Evolutionary conservation across 345 rosid genomes (phyloP).

Genomic region (Gossypium sturtianum): DNA sequence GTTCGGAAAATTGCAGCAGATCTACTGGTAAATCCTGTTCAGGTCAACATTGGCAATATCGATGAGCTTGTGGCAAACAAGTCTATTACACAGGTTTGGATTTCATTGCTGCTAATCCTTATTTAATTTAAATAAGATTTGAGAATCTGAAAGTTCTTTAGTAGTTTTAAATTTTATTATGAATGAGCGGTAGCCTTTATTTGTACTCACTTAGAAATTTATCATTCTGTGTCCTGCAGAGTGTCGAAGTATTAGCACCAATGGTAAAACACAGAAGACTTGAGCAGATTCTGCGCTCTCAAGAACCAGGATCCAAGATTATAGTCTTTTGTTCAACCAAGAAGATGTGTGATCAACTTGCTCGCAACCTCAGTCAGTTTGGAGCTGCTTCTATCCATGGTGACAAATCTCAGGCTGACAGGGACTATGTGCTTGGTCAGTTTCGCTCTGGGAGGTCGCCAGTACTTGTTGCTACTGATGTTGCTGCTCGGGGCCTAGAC

Average conservation of each 20-base stretch:
- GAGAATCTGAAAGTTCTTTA: neutral
- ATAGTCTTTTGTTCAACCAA: constrained; percentile 74
- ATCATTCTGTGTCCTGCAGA: constrained; percentile 34
- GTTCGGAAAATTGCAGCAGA: constrained; percentile 98
- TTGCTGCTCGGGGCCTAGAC: constrained; percentile 82
- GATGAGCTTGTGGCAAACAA: constrained; percentile 98
- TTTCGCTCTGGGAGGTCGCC: constrained; percentile 72
- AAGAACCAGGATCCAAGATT: constrained; percentile 74
- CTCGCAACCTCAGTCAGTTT: constrained; percentile 58
- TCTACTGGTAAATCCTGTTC: constrained; percentile 84
- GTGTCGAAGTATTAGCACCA: constrained; percentile 71
- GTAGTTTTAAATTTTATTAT: neutral
- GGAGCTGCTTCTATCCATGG: constrained; percentile 90
- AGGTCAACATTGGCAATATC: constrained; percentile 92
- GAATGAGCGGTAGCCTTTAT: neutral
- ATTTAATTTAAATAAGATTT: neutral
- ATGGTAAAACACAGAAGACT: constrained; percentile 85
- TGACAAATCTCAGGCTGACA: constrained; percentile 74
- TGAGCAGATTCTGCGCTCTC: constrained; percentile 89
- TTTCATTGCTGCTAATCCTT: neutral
- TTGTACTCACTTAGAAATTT: neutral
- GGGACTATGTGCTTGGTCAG: constrained; percentile 63
- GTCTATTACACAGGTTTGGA: constrained; percentile 87
- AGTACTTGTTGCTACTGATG: constrained; percentile 81
- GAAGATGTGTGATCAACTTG: constrained; percentile 80